Evolutionary conservation across 106 monocot genomes (phyloP), one percentile per base, ranked within the genome.

Genomic region (Dactylorhiza incarnata): DNA sequence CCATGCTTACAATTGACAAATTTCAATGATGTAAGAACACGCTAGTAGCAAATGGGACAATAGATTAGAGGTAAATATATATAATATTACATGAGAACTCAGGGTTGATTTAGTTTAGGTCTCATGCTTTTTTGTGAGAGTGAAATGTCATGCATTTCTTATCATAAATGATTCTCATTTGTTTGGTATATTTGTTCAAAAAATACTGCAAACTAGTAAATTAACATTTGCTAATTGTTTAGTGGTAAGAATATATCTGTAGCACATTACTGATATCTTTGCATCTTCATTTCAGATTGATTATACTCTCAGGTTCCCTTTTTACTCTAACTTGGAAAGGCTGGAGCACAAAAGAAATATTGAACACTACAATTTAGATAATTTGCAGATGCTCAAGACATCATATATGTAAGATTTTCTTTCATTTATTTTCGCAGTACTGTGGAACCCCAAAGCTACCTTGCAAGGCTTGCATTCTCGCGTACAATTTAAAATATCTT

Each of bases 271-370:
- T 69, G 16, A 13, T 69, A 45, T n/a, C 43, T 46, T 68, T 11
- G 10, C 14, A 68, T 68, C 43, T 9, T 69, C 45, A 9, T 78
- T 81, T 79, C 81, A 99, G 99, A 88, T 82, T 46, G 81, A 94
- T 68, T 79, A 87, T 84, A 80, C 80, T 52, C 82, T 99, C 25
- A 87, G 77, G 54, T 86, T 83, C 82, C 94, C 89, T 9, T 85
- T 81, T 26, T 86, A 86, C 79, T 74, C 84, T 20, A 80, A 80
- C 74, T 74, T 99, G 85, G 91, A 94, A 20, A 89, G 94, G 11
- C 59, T 89, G 51, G 91, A 89, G 49, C 99, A 94, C 87, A 99
- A 84, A 80, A 91, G 83, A 76, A 86, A 84, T 68, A 99, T 94
- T 78, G 89, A 87, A 68, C 58, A 52, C 17, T 91, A 58, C 74